Percentiles rank a stretch among this genome's conserved stretches.
Evolutionary conservation across 2,329 filamentous ascomycete genomes (phyloP).

Genomic region (Colletotrichum brevisporum): DNA sequence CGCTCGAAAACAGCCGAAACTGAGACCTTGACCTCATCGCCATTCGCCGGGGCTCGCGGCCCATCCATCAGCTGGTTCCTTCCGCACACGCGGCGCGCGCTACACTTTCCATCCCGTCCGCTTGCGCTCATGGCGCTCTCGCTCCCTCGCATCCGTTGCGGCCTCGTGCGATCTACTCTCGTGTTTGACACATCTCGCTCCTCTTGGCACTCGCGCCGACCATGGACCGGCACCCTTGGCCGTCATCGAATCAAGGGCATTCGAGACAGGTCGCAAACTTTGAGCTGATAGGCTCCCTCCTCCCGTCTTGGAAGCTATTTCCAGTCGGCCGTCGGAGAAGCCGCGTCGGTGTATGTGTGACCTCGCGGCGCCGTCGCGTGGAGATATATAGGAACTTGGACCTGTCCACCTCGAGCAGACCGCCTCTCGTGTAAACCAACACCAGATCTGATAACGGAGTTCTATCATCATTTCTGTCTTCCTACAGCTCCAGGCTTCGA

Average conservation of each 20-base stretch:
- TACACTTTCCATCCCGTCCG: slow-evolving; percentile 17
- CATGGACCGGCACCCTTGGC: not conserved
- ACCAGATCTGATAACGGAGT: not conserved
- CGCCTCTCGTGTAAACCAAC: slow-evolving; percentile 2
- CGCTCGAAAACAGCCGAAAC: slow-evolving; percentile 33
- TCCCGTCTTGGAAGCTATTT: slow-evolving; percentile 20
- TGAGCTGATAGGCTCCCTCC: slow-evolving; percentile 29
- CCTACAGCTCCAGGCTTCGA: not conserved
- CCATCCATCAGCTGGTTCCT: not conserved
- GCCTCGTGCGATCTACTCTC: slow-evolving; percentile 2
- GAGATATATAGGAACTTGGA: slow-evolving; percentile 26
- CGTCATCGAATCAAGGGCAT: not conserved
- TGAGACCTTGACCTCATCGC: slow-evolving; percentile 24
- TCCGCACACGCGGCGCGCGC: slow-evolving; percentile 23
- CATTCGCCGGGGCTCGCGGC: slow-evolving; percentile 2
- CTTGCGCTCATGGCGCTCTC: slow-evolving; percentile 20
- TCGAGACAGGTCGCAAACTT: slow-evolving; percentile 18
- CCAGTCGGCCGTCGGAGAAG: slow-evolving; percentile 1
- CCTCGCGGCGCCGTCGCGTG: not conserved
- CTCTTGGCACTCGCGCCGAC: slow-evolving; percentile 10
- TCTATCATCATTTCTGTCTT: not conserved
- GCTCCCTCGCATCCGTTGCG: slow-evolving; percentile 1
- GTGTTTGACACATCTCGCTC: slow-evolving; percentile 5
- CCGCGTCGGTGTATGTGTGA: slow-evolving; percentile 6
- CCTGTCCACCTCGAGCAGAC: not conserved